These are phyloP conservation scores for Cadophora luteo-olivacea DNA, from an alignment of 2,329 filamentous ascomycete genomes.

Conservation along the genomic window DNA sequence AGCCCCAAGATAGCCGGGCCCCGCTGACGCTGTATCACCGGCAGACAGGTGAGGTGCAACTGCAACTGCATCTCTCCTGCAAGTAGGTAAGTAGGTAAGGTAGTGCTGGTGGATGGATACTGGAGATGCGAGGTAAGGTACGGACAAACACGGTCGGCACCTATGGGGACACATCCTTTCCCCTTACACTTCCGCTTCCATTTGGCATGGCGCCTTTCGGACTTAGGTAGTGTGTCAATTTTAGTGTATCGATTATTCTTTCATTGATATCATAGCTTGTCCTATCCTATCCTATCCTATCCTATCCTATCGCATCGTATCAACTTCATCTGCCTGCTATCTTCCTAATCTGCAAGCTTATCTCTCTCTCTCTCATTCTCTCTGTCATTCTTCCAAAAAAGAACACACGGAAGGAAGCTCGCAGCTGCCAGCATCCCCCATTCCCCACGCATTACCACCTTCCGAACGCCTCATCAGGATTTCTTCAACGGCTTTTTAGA, in stretches of 20 bases:
- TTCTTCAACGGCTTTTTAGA: conserved; percentile 12
- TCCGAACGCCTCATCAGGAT: conserved; percentile 5
- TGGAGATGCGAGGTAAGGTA: conserved; percentile 26
- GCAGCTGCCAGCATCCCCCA: background rate
- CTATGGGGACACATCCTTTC: background rate
- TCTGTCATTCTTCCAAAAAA: background rate
- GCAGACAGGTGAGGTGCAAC: conserved; percentile 5
- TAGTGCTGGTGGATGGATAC: too few relatives aligned
- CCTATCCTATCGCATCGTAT: background rate
- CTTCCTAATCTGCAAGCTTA: conserved; percentile 19
- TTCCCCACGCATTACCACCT: conserved; percentile 12
- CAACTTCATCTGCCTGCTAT: conserved; percentile 1
- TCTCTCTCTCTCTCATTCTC: background rate
- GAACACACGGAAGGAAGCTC: conserved; percentile 4
- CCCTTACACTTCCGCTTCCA: background rate
- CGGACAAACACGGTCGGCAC: background rate
- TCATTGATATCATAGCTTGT: conserved; percentile 3
- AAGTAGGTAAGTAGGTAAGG: too few relatives aligned
- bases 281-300: background rate
- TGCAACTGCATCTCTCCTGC: background rate
- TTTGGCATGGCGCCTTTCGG: background rate
- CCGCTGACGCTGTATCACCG: conserved; percentile 23
- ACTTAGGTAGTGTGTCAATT: conserved; percentile 10
- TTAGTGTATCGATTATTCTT: conserved; percentile 19
- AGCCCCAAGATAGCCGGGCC: background rate